These are phyloP conservation scores for Laguncularia racemosa DNA, from an alignment of 345 rosid species.

Conservation along the genomic window DNA sequence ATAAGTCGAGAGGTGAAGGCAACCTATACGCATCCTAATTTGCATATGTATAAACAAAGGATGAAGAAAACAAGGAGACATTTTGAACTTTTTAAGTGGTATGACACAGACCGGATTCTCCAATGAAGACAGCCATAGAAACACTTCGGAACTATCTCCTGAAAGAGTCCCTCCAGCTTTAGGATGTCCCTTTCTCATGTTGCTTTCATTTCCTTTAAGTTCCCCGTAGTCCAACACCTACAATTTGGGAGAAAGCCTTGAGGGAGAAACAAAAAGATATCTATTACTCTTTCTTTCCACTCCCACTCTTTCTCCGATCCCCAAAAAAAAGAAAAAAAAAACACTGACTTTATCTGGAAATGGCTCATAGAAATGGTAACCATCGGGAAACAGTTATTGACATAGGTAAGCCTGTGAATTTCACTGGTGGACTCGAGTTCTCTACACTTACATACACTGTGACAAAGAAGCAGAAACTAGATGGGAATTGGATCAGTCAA, in stretches of 20 bases:
- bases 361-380: constrained; percentile 21
- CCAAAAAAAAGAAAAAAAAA: too few species aligned
- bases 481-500: constrained; percentile 35
- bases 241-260: constrained; percentile 10
- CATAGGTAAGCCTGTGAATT: constrained; percentile 24
- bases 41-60: constrained; percentile 4
- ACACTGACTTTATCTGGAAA: too few species aligned
- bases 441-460: constrained; percentile 46
- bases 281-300: too few species aligned
- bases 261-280: not conserved
- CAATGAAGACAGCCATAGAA: constrained; percentile 20
- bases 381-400: constrained; percentile 28
- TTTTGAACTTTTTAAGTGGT: constrained; percentile 10
- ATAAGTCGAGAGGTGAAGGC: too few species aligned
- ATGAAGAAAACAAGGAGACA: constrained; percentile 18
- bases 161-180: constrained; percentile 21
- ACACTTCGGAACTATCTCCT: constrained; percentile 25
- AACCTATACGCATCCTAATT: too few species aligned
- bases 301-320: not conserved
- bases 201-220: constrained; percentile 11
- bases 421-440: constrained; percentile 50
- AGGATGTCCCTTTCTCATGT: not conserved
- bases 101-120: constrained; percentile 17
- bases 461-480: constrained; percentile 28
- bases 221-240: constrained; percentile 1